Conservation (phyloP, 2,329 filamentous ascomycete genomes). For the Seiridium unicorne region DNA sequence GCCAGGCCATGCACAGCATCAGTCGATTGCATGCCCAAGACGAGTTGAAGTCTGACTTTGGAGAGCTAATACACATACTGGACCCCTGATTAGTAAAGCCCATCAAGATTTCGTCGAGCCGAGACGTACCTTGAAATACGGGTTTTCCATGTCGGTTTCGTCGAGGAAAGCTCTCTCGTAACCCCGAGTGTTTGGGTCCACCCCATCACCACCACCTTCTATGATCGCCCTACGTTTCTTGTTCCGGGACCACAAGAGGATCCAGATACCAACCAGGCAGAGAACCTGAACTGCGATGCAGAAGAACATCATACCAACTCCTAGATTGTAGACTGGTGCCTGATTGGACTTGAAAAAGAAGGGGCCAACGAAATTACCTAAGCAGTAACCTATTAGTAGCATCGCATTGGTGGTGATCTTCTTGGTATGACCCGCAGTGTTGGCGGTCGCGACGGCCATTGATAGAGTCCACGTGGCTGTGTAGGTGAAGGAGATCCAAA, state of each 20-base stretch:
- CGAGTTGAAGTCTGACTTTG: no score
- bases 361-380: slow-evolving; percentile 60
- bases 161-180: slow-evolving; percentile 39
- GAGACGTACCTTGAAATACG: slow-evolving; percentile 36
- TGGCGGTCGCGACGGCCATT: slow-evolving; percentile 33
- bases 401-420: slow-evolving; percentile 64
- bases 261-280: slow-evolving; percentile 37
- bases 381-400: slow-evolving; percentile 58
- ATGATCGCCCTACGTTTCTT: slow-evolving; percentile 21
- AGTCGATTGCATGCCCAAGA: no score
- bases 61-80: background rate
- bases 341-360: slow-evolving; percentile 62
- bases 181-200: background rate
- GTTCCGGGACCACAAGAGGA: slow-evolving; percentile 38
- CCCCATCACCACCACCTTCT: background rate
- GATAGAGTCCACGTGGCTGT: slow-evolving; percentile 11
- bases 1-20: no score
- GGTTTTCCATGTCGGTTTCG: slow-evolving; percentile 41
- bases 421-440: slow-evolving; percentile 57
- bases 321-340: slow-evolving; percentile 37
- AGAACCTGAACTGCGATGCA: slow-evolving; percentile 36
- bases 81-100: background rate
- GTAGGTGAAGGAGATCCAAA: slow-evolving; percentile 11
- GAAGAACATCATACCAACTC: slow-evolving; percentile 40
- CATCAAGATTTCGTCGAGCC: no score